Evolutionary conservation across 2,329 filamentous ascomycete genomes (phyloP).

Genomic region (Penicillium sp.): DNA sequence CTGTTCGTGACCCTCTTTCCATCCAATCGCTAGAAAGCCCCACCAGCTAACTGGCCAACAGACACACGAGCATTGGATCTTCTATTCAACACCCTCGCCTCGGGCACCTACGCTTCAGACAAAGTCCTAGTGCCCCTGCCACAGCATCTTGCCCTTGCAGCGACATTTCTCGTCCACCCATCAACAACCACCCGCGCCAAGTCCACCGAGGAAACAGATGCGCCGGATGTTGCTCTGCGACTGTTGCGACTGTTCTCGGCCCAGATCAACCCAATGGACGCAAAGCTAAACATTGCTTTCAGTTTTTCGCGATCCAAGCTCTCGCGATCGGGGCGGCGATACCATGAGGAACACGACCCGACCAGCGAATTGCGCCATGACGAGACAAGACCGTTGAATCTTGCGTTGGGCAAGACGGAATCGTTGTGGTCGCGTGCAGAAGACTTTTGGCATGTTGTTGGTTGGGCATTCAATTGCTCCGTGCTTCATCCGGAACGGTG

Average conservation of each 20-base stretch:
- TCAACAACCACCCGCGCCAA: conserved; percentile 72
- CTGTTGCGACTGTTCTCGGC: conserved; percentile 70
- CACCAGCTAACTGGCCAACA: conserved; percentile 30
- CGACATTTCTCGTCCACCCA: conserved; percentile 81
- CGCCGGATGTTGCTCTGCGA: conserved; percentile 66
- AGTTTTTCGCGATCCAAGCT: conserved; percentile 56
- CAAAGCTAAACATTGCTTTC: conserved; percentile 72
- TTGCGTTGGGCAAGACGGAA: conserved; percentile 63
- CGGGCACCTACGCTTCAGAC: conserved; percentile 39
- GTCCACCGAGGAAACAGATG: conserved; percentile 61
- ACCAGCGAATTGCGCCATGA: conserved; percentile 33
- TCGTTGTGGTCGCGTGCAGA: conserved; percentile 75
- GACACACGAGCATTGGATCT: conserved; percentile 64
- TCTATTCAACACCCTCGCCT: conserved; percentile 51
- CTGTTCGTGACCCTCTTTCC: conserved; percentile 49
- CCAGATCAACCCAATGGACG: conserved; percentile 69
- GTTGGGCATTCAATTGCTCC: conserved; percentile 93
- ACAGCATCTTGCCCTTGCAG: conserved; percentile 74
- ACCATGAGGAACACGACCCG: conserved; percentile 27
- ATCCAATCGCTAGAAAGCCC: neutral
- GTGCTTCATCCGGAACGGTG: conserved; percentile 71
- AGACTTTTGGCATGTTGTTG: conserved; percentile 86
- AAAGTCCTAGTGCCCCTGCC: conserved; percentile 68
- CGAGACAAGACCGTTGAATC: conserved; percentile 57
- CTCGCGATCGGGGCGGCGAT: conserved; percentile 35